Base-by-base conservation (phyloP, 1,284 basidiomycete genomes). In the Cryptococcus sp. region DNA sequence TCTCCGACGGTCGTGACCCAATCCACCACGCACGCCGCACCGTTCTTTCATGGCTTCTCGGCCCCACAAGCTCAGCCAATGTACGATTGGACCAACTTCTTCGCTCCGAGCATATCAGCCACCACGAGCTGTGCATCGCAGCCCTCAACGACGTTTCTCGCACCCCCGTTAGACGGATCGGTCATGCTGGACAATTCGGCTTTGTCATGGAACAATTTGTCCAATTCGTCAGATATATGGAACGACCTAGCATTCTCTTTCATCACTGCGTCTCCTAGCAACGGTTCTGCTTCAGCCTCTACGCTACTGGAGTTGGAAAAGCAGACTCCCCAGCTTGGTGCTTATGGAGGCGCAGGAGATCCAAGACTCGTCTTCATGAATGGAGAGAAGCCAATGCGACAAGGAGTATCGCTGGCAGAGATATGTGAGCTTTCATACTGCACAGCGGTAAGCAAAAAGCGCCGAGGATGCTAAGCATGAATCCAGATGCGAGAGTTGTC, bases 341-440 rank as follows among this genome's bases (percentile, higher is more conserved):
- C 29, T 34, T 17, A 25, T 25, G 45, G 45, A 5, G 26, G 5
- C 17, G 45, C 10, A 20, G 45, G 45, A 5, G 26, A 54, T 38
- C 59, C 56, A 25, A 53, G 67, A n/a, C 54, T 66, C 15, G 38
- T 64, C 10, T 65, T 65, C 51, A 22, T 64, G 20, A 58, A 54
- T 23, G 46, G 54, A 5, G 63, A 65, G 23, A 55, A 54, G 40
- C 64, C 64, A 11, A 66, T 58, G 56, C 55, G 66, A 25, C 58
- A 66, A 41, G 68, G 66, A n/a, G 66, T 70, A 4, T 64, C 64
- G 11, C 58, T 70, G 7, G 64, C 64, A 0, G 66, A 68, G 47
- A 68, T 68, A 19, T 70, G 64, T 66, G 46, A 51, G 61, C 8
- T 4, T 61, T 3, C 15, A 40, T 8, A 19, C n/a, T 13, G 20